phyloP scores from a whole-genome alignment of 2,329 filamentous ascomycete species.

The Colletotrichum musicola region DNA sequence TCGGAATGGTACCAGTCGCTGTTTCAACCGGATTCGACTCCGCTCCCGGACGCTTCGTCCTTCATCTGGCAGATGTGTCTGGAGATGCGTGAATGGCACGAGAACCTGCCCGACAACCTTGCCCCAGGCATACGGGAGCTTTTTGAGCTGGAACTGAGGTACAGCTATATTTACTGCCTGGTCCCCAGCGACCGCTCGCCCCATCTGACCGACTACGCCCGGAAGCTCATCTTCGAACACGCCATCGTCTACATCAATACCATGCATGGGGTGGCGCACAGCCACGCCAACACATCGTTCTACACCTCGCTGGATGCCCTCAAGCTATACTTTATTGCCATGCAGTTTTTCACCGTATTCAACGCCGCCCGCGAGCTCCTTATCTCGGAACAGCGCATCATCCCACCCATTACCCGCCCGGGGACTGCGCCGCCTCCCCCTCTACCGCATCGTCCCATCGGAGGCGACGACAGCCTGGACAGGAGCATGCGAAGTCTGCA shows the following conservation, averaged over 20 bases:
- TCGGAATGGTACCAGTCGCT: constrained; percentile 92
- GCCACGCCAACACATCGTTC: constrained; percentile 71
- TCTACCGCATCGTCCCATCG: constrained; percentile 60
- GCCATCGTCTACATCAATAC: constrained; percentile 84
- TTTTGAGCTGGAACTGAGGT: constrained; percentile 89
- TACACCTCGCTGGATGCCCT: constrained; percentile 91
- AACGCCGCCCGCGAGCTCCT: constrained; percentile 65
- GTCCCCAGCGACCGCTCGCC: constrained; percentile 83
- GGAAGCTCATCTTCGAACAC: constrained; percentile 87
- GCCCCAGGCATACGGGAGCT: constrained; percentile 77
- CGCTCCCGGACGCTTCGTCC: constrained; percentile 75
- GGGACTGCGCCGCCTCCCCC: constrained; percentile 65
- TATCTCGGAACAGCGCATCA: constrained; percentile 61
- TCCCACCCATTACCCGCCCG: constrained; percentile 57
- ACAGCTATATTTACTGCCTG: constrained; percentile 91
- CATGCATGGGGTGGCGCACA: constrained; percentile 76
- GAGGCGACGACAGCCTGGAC: constrained; percentile 63
- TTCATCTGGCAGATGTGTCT: constrained; percentile 83
- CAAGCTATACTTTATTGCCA: constrained; percentile 81
- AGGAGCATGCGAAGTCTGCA: constrained; percentile 69
- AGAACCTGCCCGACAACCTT: constrained; percentile 76
- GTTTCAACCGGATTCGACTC: constrained; percentile 80
- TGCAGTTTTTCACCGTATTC: constrained; percentile 73
- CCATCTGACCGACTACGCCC: constrained; percentile 79
- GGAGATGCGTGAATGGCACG: constrained; percentile 84